Percentiles rank a stretch among this genome's conserved stretches.
Conservation (phyloP, 257 asterid species). For the Scutellaria galericulata region DNA sequence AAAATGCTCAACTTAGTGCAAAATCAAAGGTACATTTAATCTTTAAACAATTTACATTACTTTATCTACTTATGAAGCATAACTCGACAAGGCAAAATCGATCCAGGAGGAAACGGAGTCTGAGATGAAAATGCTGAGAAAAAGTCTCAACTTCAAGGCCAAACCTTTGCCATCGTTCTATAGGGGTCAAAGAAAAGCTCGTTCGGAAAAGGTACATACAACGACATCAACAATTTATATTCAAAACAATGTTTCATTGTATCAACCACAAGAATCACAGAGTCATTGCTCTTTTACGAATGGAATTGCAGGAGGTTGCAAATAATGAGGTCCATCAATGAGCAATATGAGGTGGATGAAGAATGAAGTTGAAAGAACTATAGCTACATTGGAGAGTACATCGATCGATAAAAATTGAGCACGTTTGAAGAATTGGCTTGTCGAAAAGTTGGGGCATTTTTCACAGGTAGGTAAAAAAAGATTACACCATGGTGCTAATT, state of each 20-base stretch:
- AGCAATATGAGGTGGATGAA: constrained; percentile 7
- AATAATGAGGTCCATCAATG: not conserved
- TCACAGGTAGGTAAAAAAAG: not conserved
- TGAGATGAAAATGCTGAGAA: constrained; percentile 39
- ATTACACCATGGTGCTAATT: not conserved
- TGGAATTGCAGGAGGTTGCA: constrained; percentile 27
- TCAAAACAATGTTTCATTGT: too few relatives aligned
- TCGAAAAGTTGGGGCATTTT: not conserved
- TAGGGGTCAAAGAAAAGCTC: constrained; percentile 34
- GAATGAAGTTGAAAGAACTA: not conserved
- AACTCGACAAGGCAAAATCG: constrained; percentile 20
- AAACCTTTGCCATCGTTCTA: constrained; percentile 47
- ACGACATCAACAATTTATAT: not conserved
- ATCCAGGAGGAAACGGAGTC: constrained; percentile 40
- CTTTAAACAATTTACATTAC: constrained; percentile 1
- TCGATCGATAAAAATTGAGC: not conserved
- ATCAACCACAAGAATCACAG: not conserved
- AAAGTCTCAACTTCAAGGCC: constrained; percentile 44
- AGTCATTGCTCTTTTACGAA: not conserved
- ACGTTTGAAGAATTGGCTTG: not conserved
- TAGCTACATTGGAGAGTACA: not conserved
- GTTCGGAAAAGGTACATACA: constrained; percentile 29
- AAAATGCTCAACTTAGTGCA: constrained; percentile 48
- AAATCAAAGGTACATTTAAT: constrained; percentile 53
- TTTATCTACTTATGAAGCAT: constrained; percentile 13